Base-by-base conservation (phyloP, 768 basidiomycete genomes). In the Rubroboletus satanas region DNA sequence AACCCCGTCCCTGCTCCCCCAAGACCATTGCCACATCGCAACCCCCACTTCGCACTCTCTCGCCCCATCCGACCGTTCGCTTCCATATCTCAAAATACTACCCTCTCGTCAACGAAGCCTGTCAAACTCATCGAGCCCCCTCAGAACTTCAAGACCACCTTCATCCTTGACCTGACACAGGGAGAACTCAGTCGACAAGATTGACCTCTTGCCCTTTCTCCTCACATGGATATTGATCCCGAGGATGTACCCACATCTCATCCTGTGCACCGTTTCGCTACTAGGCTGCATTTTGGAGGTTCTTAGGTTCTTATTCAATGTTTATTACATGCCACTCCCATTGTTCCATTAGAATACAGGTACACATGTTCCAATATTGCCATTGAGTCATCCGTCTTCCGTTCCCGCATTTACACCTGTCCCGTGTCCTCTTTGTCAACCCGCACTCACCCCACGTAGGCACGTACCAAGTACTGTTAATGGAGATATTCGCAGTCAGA, bases 61-160 rank as follows among this genome's bases (percentile, higher is more conserved):
- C 87, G 87, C 49, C 83, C 86, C 1, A 77, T 91, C 23, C 82
- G 91, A 28, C 91, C 91, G 31, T 93, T 93, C 69, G 77, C 87
- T 15, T 79, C 84, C 48, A 77, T 90, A 58, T 68, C 69, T 51
- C 67, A 70, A 54, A 62, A 52, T 10, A 14, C 49, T 4, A 6
- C 55, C 21, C 35, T 54, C 23, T 56, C 66, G 7, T 68, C 64
- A 52, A 76, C 75, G 47, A 80, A 81, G 52, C 74, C 84, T 7
- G 76, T 84, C 17, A 93, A 93, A 66, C 76, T 92, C 66, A 91
- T 93, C 54, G 80, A 90, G 67, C 87, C 88, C 10, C 88, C 91
- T 28, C 78, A 83, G 64, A 83, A 87, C 67, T 83, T 82, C 71
- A 79, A 81, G 68, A 76, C 77, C 45, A 82, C 81, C 37, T 93